Evolutionary conservation across 2,329 filamentous ascomycete species (phyloP), one percentile per base, ranked within the genome.

Genomic region (Allantophomopsis cytisporea): DNA sequence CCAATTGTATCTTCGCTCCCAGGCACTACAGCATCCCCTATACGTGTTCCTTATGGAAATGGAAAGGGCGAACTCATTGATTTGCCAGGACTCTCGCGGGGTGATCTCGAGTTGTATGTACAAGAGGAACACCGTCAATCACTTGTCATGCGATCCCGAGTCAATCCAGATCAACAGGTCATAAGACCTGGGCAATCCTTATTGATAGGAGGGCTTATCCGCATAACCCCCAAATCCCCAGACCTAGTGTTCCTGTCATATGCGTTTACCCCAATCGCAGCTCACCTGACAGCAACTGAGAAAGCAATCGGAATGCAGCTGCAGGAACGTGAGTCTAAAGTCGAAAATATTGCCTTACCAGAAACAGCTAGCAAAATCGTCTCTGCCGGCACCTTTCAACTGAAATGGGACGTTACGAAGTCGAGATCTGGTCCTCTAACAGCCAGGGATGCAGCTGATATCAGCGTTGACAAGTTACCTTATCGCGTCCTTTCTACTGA

Each of bases 21-120:
- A 0, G 91, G 93, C 8, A 98, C 91, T 0, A 98, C 91, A 1
- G 91, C 88, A 2, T 94, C 87, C 0, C 91, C 91, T 0, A 96
- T 98, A 49, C 80, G 91, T 20, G 76, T 96, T 14, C 86, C 87
- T 1, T 98, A 91, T 54, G 88, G 88, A 35, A 76, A 76, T 43
- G 82, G 83, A 17, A 82, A 76, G 52, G 91, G 91, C 41, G 93
- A 98, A 58, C 68, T 98, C 28, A 85, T 98, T 50, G 91, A 98
- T 55, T 69, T 98, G 12, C 91, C 91, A 0, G 91, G 91, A 1
- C 65, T 98, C 28, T 73, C 79, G 7, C 78, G 91, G 35, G 80
- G 76, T 18, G 72, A 77, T 13, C 65, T 96, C 6, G 80, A 85
- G 36, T 60, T 73, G 1, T 78, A 82, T 53, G 80, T 95, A 36